phyloP scores from a whole-genome alignment of 306 rosid species.

The Carpinus viminea region DNA sequence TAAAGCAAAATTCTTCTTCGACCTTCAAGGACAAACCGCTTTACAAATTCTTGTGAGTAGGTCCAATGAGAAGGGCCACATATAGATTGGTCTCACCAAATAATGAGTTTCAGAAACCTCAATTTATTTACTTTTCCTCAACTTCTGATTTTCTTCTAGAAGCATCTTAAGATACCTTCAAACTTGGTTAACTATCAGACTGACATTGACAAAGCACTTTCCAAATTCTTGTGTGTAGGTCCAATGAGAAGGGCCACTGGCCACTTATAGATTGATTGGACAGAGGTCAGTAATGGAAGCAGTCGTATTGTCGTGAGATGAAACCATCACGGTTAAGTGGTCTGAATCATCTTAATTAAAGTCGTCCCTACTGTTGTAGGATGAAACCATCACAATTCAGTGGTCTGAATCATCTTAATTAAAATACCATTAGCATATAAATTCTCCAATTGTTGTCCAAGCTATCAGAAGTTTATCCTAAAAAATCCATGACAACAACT shows the following conservation, averaged over 20 bases:
- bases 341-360: not conserved
- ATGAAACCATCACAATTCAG: not conserved
- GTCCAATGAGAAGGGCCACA: not conserved
- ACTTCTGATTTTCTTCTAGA: not conserved
- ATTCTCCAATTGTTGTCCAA: not conserved
- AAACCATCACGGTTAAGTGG: not conserved
- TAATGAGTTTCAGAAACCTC: conserved; percentile 3
- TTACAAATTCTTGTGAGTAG: not conserved
- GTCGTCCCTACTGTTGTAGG: not conserved
- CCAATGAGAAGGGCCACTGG: not conserved
- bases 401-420: not conserved
- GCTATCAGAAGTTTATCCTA: not conserved
- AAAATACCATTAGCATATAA: not conserved
- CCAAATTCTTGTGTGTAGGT: not conserved
- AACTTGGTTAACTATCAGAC: not conserved
- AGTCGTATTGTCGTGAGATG: not conserved
- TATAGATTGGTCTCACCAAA: not conserved
- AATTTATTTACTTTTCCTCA: not conserved
- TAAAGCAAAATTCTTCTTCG: not conserved
- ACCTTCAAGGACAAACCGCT: not conserved
- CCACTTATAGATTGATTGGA: not conserved
- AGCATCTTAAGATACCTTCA: not conserved
- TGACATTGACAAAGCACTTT: not conserved
- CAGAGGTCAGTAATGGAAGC: too few relatives aligned
- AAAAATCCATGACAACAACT: not conserved